Evolutionary conservation across 2,329 filamentous ascomycete species (phyloP).

Genomic region (Grosmannia serpens): DNA sequence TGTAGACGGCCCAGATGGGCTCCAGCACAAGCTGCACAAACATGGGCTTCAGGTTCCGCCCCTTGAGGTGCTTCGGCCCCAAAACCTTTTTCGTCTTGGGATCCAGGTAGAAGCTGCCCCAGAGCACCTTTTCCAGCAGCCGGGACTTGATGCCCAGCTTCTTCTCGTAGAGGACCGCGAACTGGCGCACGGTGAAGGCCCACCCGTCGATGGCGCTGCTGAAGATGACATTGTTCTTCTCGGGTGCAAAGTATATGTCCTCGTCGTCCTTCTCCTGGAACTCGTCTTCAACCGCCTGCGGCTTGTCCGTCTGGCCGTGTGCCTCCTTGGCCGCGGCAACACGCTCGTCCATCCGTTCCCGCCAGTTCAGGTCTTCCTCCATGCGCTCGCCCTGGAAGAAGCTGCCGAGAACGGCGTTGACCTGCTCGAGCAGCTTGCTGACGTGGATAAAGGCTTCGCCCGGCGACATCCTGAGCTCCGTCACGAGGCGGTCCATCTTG

Average conservation of each 20-base stretch:
- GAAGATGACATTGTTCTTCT: conserved; percentile 98
- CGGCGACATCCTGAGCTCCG: conserved; percentile 88
- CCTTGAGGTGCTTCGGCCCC: conserved; percentile 84
- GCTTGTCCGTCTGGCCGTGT: conserved; percentile 45
- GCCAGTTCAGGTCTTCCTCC: conserved; percentile 96
- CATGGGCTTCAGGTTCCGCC: conserved; percentile 83
- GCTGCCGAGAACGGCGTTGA: conserved; percentile 93
- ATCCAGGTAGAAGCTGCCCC: conserved; percentile 94
- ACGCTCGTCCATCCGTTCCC: conserved; percentile 81
- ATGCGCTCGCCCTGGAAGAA: conserved; percentile 98
- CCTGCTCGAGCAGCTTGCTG: conserved; percentile 81
- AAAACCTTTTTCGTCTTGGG: conserved; percentile 94
- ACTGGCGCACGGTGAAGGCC: conserved; percentile 94
- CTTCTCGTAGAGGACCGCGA: conserved; percentile 87
- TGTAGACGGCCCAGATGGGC: conserved; percentile 91
- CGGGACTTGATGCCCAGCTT: conserved; percentile 90
- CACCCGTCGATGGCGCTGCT: conserved; percentile 97
- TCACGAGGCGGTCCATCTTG: conserved; percentile 92
- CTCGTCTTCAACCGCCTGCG: conserved; percentile 53
- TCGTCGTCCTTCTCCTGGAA: conserved; percentile 93
- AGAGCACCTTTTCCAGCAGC: conserved; percentile 83
- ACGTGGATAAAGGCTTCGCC: conserved; percentile 82
- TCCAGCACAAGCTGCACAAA: conserved; percentile 95
- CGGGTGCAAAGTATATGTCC: conserved; percentile 93
- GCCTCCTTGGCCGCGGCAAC: conserved; percentile 47